Evolutionary conservation across 305 asterid genomes (phyloP).

Genomic region (Fraxinus ornus): DNA sequence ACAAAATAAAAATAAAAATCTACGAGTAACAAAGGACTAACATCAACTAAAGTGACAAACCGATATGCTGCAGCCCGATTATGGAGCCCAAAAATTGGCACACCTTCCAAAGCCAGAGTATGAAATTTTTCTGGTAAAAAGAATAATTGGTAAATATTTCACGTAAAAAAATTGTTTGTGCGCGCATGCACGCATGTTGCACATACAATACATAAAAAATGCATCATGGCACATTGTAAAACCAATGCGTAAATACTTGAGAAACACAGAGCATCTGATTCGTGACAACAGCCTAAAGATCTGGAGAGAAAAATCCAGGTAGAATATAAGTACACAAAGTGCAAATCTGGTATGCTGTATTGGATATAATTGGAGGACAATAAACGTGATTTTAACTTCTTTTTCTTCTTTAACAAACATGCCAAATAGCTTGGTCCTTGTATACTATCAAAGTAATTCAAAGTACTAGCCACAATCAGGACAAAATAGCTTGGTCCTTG

Average conservation of each 20-base stretch:
- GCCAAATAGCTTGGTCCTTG: neutral
- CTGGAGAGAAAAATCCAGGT: neutral
- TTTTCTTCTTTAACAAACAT: neutral
- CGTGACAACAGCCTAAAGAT: neutral
- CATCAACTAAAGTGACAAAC: slow-evolving; percentile 95
- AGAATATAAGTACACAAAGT: neutral
- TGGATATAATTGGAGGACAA: neutral
- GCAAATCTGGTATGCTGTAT: neutral
- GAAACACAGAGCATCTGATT: neutral
- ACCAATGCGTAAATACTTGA: neutral
- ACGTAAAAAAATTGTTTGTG: neutral
- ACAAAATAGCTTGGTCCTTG: neutral
- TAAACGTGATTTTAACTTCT: neutral
- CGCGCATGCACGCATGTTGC: neutral
- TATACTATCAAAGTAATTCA: neutral
- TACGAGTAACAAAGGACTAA: slow-evolving; percentile 43
- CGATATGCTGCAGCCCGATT: slow-evolving; percentile 91
- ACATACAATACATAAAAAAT: neutral
- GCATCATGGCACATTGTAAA: neutral
- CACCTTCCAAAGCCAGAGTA: slow-evolving; percentile 88
- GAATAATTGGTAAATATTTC: neutral
- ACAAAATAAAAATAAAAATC: neutral
- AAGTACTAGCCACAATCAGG: neutral
- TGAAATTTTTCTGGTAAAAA: slow-evolving; percentile 68
- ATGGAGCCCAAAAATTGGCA: slow-evolving; percentile 75